Percentiles rank a stretch among this genome's conserved stretches.
These are phyloP conservation scores for Artemisia annua DNA, from an alignment of 129 eudicot genomes.

Conservation along the genomic window DNA sequence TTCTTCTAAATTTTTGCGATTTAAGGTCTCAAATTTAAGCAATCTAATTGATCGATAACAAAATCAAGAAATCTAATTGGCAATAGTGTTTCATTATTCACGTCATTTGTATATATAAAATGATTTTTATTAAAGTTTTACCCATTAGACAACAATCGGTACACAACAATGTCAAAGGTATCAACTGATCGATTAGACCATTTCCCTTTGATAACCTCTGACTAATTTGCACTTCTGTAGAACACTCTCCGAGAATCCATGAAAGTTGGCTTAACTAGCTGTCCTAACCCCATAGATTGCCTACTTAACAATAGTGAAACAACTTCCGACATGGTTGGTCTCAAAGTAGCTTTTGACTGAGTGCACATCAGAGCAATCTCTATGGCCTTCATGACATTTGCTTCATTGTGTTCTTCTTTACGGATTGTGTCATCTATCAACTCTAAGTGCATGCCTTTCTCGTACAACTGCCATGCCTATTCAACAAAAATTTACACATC, in stretches of 20 bases:
- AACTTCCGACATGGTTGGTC: slow-evolving; percentile 74
- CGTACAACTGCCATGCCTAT: slow-evolving; percentile 71
- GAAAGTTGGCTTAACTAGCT: slow-evolving; percentile 32
- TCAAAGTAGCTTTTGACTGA: slow-evolving; percentile 53
- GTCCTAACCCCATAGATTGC: slow-evolving; percentile 18
- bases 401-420: slow-evolving; percentile 36
- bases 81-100: too few relatives aligned
- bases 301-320: slow-evolving; percentile 50
- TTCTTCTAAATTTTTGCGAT: too few relatives aligned
- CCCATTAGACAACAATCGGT: too few relatives aligned
- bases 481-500: neutral
- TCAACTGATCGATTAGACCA: too few relatives aligned
- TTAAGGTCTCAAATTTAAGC: too few relatives aligned
- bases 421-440: slow-evolving; percentile 46
- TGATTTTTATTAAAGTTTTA: too few relatives aligned
- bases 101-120: too few relatives aligned
- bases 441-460: slow-evolving; percentile 39
- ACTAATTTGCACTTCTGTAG: slow-evolving; percentile 6
- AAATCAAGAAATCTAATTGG: too few relatives aligned
- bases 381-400: slow-evolving; percentile 48
- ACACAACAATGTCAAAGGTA: too few relatives aligned
- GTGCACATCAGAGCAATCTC: slow-evolving; percentile 73
- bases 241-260: slow-evolving; percentile 27
- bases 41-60: too few relatives aligned
- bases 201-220: neutral